Conservation (phyloP, 2,329 filamentous ascomycete genomes). For the Paramyrothecium sp. region DNA sequence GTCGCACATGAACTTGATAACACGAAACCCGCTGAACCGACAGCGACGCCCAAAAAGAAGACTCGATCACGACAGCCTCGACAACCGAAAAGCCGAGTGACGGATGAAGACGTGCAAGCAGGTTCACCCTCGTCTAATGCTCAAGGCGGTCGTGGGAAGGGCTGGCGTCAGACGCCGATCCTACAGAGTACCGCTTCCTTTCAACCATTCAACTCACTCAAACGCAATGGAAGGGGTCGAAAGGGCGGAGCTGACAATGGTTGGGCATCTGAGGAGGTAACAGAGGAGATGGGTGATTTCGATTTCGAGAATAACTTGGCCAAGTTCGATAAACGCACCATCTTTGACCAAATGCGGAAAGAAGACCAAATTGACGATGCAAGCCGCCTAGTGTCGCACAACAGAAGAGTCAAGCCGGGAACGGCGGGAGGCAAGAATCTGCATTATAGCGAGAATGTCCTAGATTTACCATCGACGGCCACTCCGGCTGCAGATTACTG, state of each 20-base stretch:
- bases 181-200: constrained; percentile 60
- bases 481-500: constrained; percentile 56
- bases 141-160: constrained; percentile 43
- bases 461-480: constrained; percentile 56
- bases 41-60: constrained; percentile 28
- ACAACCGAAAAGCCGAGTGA: constrained; percentile 23
- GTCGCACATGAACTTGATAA: constrained; percentile 11
- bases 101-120: constrained; percentile 21
- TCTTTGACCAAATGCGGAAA: constrained; percentile 89
- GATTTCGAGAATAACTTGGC: constrained; percentile 88
- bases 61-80: constrained; percentile 28
- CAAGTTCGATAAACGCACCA: constrained; percentile 89
- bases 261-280: constrained; percentile 95
- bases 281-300: constrained; percentile 91
- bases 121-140: constrained; percentile 14
- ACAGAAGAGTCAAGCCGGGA: constrained; percentile 66
- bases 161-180: constrained; percentile 60
- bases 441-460: constrained; percentile 87
- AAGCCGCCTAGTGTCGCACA: constrained; percentile 87
- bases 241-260: constrained; percentile 63
- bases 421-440: constrained; percentile 84
- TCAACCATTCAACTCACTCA: constrained; percentile 61
- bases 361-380: constrained; percentile 89
- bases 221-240: constrained; percentile 49
- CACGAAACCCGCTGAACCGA: constrained; percentile 17